Evolutionary conservation across 495 filamentous ascomycete species (phyloP), one percentile per base, ranked within the genome.

Genomic region (Daldinia concentrica): DNA sequence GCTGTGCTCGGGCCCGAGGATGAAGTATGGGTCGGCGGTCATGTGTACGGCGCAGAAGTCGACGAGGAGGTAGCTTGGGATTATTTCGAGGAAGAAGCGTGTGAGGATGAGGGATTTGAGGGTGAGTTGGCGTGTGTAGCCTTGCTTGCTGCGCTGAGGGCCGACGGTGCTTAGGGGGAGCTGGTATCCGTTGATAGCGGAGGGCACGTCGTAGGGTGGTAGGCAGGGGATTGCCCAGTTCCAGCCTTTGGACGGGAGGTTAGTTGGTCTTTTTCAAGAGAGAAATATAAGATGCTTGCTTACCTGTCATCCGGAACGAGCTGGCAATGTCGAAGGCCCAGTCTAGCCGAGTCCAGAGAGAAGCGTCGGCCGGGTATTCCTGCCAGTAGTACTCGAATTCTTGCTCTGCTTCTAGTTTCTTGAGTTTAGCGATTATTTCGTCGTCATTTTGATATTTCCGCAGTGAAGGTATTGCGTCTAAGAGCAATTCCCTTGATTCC

Each of bases 21-120:
- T 79, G 79, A 94, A 97, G 83, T 95, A 97, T 0, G 90, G 88
- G 73, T 97, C 93, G 17, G 83, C 81, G 65, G 90, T 89, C 74
- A 91, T 88, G 51, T 89, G 51, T 8, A 87, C 79, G 75, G 92
- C 91, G 51, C 91, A 76, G 37, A 87, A 32, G 75, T 97, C 93
- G 19, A 94, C 79, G 37, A 83, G 29, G 30, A 95, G 73, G 74
- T 91, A 94, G 74, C 80, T 75, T 9, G 83, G 74, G 22, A 88
- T 37, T 24, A 90, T 85, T 2, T 64, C 77, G 3, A 76, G 39
- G 48, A 73, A 70, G 1, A 89, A 69, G 14, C 87, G 84, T 22
- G 75, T 61, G 32, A 76, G 75, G 34, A 93, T 72, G 41, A 90
- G 84, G 2, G 76, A 62, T 26, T 67, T 56, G 48, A 75, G 79